Percentiles rank a stretch among this genome's conserved stretches.
These are phyloP conservation scores for Colletotrichum liaoningense DNA, from an alignment of 2,329 filamentous ascomycete species.

Conservation along the genomic window DNA sequence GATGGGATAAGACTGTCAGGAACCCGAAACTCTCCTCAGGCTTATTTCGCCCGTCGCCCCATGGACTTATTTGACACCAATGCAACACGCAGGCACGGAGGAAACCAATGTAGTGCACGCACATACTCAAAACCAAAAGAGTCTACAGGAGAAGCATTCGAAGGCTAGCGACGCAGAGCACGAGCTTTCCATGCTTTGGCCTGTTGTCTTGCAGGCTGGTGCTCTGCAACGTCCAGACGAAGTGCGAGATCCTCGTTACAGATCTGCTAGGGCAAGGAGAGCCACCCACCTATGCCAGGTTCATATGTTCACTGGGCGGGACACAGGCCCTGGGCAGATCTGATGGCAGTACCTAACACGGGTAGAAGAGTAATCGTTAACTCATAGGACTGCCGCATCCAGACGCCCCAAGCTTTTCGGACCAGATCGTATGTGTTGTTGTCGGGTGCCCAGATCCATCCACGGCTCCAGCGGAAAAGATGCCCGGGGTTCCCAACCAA, in stretches of 20 bases:
- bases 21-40: conserved; percentile 8
- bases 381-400: conserved; percentile 1
- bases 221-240: neutral
- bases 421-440: neutral
- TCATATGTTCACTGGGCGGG: neutral
- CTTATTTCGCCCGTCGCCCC: neutral
- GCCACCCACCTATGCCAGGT: neutral
- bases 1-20: conserved; percentile 23
- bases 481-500: conserved; percentile 7
- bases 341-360: neutral
- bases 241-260: neutral
- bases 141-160: neutral
- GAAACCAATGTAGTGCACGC: conserved; percentile 6
- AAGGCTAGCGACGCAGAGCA: neutral
- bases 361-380: neutral
- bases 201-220: neutral
- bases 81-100: conserved; percentile 2
- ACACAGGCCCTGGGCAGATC: neutral
- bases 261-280: neutral
- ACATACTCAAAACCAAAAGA: neutral
- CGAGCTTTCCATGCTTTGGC: neutral
- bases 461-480: conserved; percentile 15
- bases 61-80: neutral
- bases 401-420: neutral
- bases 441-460: neutral